phyloP scores from a whole-genome alignment of 2,329 filamentous ascomycete genomes.

The Achaetomium macrosporum region DNA sequence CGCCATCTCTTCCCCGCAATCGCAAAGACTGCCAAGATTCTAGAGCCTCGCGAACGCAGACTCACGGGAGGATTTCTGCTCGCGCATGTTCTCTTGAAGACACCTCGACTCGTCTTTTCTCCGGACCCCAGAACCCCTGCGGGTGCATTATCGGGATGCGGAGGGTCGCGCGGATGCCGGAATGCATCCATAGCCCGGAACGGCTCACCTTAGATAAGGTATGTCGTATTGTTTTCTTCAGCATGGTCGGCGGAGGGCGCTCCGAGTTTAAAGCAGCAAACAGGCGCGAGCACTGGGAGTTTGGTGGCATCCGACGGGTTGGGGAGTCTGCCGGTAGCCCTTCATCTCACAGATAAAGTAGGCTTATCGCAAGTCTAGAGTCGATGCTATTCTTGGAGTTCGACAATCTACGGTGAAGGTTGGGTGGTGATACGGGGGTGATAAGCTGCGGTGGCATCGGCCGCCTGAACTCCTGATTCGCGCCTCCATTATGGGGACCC shows the following conservation, averaged over 20 bases:
- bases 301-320: not conserved
- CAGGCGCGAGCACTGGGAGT: too few species aligned
- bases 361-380: not conserved
- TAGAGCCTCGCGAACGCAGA: not conserved
- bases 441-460: not conserved
- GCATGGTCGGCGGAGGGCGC: not conserved
- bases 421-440: not conserved
- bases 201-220: too few species aligned
- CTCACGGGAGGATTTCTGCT: not conserved
- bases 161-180: too few species aligned
- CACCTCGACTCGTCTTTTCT: not conserved
- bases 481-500: too few species aligned
- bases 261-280: not conserved
- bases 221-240: not conserved
- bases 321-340: not conserved
- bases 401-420: not conserved
- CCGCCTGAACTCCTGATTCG: not conserved
- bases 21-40: conserved; percentile 3
- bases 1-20: conserved; percentile 9
- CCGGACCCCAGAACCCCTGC: too few species aligned
- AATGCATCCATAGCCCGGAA: too few species aligned
- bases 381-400: conserved; percentile 4
- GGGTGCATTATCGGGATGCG: too few species aligned
- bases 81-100: too few species aligned
- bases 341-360: not conserved